Percentiles rank a stretch among this genome's conserved stretches.
These are phyloP conservation scores for Globisporangium cylindrosporum DNA, from an alignment of 352 stramenopile species.

Conservation along the genomic window DNA sequence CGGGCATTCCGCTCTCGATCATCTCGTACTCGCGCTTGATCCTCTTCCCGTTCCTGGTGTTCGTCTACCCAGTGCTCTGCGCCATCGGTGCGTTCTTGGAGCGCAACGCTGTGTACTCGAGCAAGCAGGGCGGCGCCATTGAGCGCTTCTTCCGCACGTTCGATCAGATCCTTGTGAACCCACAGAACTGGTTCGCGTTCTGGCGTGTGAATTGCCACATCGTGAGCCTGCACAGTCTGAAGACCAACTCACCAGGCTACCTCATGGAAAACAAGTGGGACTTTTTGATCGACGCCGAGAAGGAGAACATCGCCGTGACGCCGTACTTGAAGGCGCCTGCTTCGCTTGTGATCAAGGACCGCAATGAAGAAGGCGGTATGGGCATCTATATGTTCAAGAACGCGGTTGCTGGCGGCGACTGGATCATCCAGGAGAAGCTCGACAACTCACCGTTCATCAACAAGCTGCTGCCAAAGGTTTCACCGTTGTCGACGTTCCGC, in stretches of 20 bases:
- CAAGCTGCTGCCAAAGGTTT: conserved; percentile 89
- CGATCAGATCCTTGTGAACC: conserved; percentile 74
- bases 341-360: conserved; percentile 96
- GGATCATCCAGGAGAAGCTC: conserved; percentile 97
- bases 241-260: conserved; percentile 92
- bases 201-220: conserved; percentile 97
- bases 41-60: conserved; percentile 83
- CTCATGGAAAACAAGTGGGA: conserved; percentile 99
- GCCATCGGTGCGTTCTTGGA: conserved; percentile 80
- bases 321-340: conserved; percentile 90
- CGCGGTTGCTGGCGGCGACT: conserved; percentile 90
- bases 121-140: conserved; percentile 62
- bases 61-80: conserved; percentile 88
- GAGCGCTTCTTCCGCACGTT: conserved; percentile 91
- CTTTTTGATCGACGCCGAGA: conserved; percentile 92
- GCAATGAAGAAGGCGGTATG: conserved; percentile 97
- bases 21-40: conserved; percentile 83
- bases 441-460: conserved; percentile 92
- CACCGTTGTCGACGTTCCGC: conserved; percentile 96
- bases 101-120: conserved; percentile 56
- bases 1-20: conserved; percentile 91
- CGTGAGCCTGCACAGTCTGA: conserved; percentile 92
- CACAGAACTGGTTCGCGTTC: conserved; percentile 97
- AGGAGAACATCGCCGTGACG: conserved; percentile 90
- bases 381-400: conserved; percentile 98